Conservation (phyloP, 768 basidiomycete genomes). For the Suillus fuscotomentosus region DNA sequence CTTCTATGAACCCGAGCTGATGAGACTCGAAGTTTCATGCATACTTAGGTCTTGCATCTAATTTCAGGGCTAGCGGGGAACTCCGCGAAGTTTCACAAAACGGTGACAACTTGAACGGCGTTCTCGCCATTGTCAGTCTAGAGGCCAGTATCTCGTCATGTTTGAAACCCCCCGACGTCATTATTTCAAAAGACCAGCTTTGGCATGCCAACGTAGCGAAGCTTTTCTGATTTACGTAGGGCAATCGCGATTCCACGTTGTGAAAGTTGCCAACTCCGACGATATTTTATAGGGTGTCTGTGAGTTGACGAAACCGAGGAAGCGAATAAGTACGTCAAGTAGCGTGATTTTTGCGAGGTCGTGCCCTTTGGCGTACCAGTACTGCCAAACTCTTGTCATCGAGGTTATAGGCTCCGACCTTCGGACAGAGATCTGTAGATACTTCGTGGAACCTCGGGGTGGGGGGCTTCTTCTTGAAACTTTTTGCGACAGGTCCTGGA, state of each 20-base stretch:
- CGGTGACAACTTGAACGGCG: conserved; percentile 18
- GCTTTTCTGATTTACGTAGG: conserved; percentile 21
- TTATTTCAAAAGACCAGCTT: conserved; percentile 14
- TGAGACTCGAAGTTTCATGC: conserved; percentile 6
- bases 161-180: conserved; percentile 11
- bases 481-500: neutral
- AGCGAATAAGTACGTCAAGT: conserved; percentile 6
- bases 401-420: conserved; percentile 22
- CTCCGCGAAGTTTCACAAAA: conserved; percentile 7
- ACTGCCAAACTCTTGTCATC: conserved; percentile 16
- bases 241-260: conserved; percentile 19
- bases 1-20: neutral
- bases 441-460: conserved; percentile 17
- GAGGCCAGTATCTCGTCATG: conserved; percentile 13
- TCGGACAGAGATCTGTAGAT: conserved; percentile 19
- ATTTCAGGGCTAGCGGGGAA: conserved; percentile 14
- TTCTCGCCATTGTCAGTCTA: conserved; percentile 20
- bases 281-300: conserved; percentile 22
- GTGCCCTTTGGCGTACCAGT: conserved; percentile 23
- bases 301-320: conserved; percentile 20
- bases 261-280: conserved; percentile 19
- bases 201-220: conserved; percentile 18
- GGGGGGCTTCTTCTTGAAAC: neutral
- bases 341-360: conserved; percentile 10
- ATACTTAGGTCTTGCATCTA: conserved; percentile 8